Base-by-base conservation (phyloP, 331 rosid species). In the Acacia pycnantha region DNA sequence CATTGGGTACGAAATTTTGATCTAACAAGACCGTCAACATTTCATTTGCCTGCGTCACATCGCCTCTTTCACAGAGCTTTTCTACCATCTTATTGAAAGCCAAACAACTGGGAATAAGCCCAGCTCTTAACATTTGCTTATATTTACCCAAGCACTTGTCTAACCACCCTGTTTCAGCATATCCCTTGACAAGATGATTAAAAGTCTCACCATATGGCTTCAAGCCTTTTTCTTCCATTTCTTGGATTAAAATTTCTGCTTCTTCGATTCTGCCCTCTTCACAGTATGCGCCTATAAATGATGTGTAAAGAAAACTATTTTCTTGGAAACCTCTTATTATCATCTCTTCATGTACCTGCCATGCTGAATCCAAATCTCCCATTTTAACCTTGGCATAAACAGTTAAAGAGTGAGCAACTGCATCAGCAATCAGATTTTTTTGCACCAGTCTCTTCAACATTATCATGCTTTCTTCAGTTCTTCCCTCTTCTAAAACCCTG, bases 391-490 rank as follows among this genome's bases (percentile, higher is more conserved):
- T 88, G 35, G 88, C 90, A 67, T 77, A 82, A n/a, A 95, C 81
- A 83, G 82, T 85, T 77, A 95, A 68, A 26, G 97, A 89, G 80
- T 76, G 91, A 70, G 89, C 98, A 82, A 91, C 88, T 2, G 85
- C 61, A 65, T 91, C 94, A 43, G 86, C 64, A 80, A 93, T 79
- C 90, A 91, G 87, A 81, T 89, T 89, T 88, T 86, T 93, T 75
- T 86, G 93, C 91, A 95, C 77, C 87, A 95, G 76, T 75, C 94
- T 90, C 90, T 87, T 93, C 91, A 93, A 72, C 79, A 95, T 76
- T 73, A 82, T 82, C 54, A 84, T 44, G 37, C 88, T 81, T 77
- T 87, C 90, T 78, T 90, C 92, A 54, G 90, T 76, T 64, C 82
- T 84, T 15, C 86, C 89, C 48, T 72, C 86, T 70, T 90, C 93